A percentile compares a stretch with the other conserved stretches of the same genome.
phyloP scores from a whole-genome alignment of 495 filamentous ascomycete species.

The Cryomyces antarcticus region DNA sequence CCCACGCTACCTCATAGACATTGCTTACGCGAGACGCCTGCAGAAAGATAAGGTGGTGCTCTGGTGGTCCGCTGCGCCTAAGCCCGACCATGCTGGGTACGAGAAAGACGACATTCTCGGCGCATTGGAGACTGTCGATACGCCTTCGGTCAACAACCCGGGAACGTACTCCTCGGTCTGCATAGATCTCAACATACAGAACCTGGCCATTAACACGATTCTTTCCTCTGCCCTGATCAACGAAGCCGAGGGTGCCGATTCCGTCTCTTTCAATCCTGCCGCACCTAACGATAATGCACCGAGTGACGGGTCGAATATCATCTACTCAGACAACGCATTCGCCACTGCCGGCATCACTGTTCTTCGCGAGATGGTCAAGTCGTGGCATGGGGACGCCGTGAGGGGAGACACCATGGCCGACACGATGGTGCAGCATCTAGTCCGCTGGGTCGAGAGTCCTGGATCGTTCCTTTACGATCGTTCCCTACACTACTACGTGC shows the following conservation, averaged over 20 bases:
- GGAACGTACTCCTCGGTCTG: constrained; percentile 92
- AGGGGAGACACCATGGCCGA: constrained; percentile 50
- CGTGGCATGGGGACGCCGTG: constrained; percentile 87
- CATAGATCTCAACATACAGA: constrained; percentile 84
- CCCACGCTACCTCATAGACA: constrained; percentile 81
- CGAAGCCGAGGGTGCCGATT: constrained; percentile 75
- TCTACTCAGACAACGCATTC: constrained; percentile 83
- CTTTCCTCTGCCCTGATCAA: constrained; percentile 95
- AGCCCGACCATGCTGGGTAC: constrained; percentile 87
- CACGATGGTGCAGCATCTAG: constrained; percentile 90
- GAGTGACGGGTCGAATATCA: constrained; percentile 40
- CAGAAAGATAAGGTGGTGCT: constrained; percentile 85
- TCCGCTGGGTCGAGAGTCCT: constrained; percentile 88
- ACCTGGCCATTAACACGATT: constrained; percentile 94
- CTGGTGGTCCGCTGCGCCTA: constrained; percentile 84
- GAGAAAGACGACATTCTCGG: constrained; percentile 81
- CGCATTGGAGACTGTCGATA: constrained; percentile 71
- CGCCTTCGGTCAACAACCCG: constrained; percentile 83
- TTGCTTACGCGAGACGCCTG: constrained; percentile 79
- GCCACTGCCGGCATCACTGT: constrained; percentile 77
- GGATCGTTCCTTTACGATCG: constrained; percentile 88
- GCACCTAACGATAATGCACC: constrained; percentile 35
- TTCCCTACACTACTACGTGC: constrained; percentile 91
- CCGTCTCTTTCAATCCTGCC: constrained; percentile 61
- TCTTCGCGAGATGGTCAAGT: constrained; percentile 92